A percentile compares a stretch with the other conserved stretches of the same genome.
These are phyloP conservation scores for Flagelloscypha sp. DNA, from an alignment of 768 basidiomycete genomes.

Conservation along the genomic window DNA sequence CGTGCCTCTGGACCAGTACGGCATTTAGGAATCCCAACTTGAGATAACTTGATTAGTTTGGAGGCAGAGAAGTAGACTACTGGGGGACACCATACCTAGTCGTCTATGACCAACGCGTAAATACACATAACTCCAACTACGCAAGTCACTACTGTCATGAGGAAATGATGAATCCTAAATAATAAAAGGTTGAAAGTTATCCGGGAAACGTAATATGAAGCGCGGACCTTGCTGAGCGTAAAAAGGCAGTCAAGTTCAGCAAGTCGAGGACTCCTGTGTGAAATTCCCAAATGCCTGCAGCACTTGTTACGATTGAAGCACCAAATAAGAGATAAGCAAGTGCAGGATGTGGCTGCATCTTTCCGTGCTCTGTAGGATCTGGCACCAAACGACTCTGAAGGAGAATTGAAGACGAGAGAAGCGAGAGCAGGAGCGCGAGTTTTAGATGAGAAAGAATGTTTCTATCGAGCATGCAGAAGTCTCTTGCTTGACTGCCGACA, in stretches of 20 bases:
- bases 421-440: slow-evolving; percentile 53
- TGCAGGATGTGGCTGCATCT: slow-evolving; percentile 20
- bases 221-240: slow-evolving; percentile 46
- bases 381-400: slow-evolving; percentile 54
- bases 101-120: slow-evolving; percentile 34
- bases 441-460: slow-evolving; percentile 65
- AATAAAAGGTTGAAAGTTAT: slow-evolving; percentile 3
- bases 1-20: too few relatives aligned
- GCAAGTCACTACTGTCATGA: slow-evolving; percentile 41
- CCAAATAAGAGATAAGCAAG: slow-evolving; percentile 45
- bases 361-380: slow-evolving; percentile 19
- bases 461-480: slow-evolving; percentile 73
- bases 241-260: slow-evolving; percentile 49
- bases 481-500: slow-evolving; percentile 56
- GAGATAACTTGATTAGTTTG: too few relatives aligned
- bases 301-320: slow-evolving; percentile 46
- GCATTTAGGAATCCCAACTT: too few relatives aligned
- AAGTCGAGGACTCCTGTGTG: slow-evolving; percentile 49
- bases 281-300: slow-evolving; percentile 61
- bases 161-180: slow-evolving; percentile 39
- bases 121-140: slow-evolving; percentile 47
- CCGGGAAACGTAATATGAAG: slow-evolving; percentile 4
- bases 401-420: slow-evolving; percentile 57
- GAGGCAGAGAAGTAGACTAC: too few relatives aligned
- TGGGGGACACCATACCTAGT: too few relatives aligned